Evolutionary conservation across 2,329 filamentous ascomycete species (phyloP).

Genomic region (Fusarium denticulatum): DNA sequence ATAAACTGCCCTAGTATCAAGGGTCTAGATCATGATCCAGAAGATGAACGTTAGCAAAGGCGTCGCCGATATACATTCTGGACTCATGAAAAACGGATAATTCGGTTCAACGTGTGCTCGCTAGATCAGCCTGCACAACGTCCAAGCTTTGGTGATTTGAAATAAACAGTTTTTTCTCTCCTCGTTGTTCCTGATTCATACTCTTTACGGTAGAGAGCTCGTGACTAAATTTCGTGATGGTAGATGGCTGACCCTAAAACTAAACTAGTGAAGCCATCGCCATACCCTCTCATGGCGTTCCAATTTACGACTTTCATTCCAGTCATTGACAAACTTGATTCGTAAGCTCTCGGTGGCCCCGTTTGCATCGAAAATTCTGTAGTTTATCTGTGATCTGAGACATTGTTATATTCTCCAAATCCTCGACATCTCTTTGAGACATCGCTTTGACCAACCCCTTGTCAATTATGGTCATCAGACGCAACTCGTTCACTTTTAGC

Average conservation of each 20-base stretch:
- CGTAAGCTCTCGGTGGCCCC: neutral
- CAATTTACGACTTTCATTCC: constrained; percentile 20
- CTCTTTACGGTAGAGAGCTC: neutral
- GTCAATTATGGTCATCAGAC: neutral
- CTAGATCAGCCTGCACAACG: neutral
- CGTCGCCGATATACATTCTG: constrained; percentile 14
- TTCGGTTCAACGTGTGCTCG: neutral
- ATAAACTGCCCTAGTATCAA: neutral
- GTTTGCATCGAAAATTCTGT: constrained; percentile 13
- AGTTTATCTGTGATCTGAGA: constrained; percentile 15
- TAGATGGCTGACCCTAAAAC: neutral
- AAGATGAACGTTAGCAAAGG: constrained; percentile 10
- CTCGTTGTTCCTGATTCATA: neutral
- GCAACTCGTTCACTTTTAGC: neutral
- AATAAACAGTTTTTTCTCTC: constrained; percentile 9
- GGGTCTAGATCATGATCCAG: constrained; percentile 15
- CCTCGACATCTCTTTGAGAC: neutral
- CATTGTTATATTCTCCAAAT: neutral
- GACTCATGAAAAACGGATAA: constrained; percentile 11
- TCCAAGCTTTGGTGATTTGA: constrained; percentile 18
- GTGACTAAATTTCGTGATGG: neutral
- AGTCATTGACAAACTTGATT: constrained; percentile 3
- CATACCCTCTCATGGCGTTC: constrained; percentile 16
- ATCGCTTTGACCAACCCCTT: neutral
- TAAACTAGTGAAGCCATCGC: constrained; percentile 27